Evolutionary conservation across 768 basidiomycete species (phyloP).

Genomic region (Lyophyllum atratum): DNA sequence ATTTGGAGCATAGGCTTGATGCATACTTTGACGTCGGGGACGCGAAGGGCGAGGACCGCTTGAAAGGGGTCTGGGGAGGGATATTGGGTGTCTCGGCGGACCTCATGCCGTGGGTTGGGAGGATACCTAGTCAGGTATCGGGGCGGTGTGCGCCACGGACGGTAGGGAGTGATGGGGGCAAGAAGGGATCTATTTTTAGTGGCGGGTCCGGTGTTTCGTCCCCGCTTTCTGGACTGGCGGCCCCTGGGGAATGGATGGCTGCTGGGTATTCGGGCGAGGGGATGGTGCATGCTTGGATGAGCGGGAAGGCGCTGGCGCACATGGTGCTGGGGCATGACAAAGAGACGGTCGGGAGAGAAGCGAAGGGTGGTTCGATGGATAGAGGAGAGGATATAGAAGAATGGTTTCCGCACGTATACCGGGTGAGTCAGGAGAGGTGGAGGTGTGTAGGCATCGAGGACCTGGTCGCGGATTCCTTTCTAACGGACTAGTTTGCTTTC

Average conservation of each 20-base stretch:
- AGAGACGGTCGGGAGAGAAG: background rate
- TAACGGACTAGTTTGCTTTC: background rate
- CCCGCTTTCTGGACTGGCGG: slow-evolving; percentile 18
- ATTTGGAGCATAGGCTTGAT: slow-evolving; percentile 43
- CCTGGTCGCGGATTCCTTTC: slow-evolving; percentile 22
- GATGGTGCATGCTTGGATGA: slow-evolving; percentile 72
- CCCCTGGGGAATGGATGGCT: slow-evolving; percentile 69
- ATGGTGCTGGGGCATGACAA: slow-evolving; percentile 54
- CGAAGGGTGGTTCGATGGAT: background rate
- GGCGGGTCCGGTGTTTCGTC: background rate
- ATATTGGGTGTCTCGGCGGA: slow-evolving; percentile 65
- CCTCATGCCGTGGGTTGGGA: slow-evolving; percentile 68
- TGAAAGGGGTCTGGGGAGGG: slow-evolving; percentile 66
- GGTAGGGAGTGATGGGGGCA: background rate
- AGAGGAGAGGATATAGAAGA: slow-evolving; percentile 23
- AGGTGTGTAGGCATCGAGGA: slow-evolving; percentile 42
- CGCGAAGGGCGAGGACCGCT: slow-evolving; percentile 33
- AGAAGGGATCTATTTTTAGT: no score
- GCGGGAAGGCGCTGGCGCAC: slow-evolving; percentile 55
- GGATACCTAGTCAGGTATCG: slow-evolving; percentile 51
- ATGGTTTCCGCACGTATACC: slow-evolving; percentile 54
- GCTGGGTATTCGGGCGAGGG: slow-evolving; percentile 76
- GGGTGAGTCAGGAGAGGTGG: slow-evolving; percentile 52
- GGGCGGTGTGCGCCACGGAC: slow-evolving; percentile 32
- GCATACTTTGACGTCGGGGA: slow-evolving; percentile 46